Evolutionary conservation across 2,329 filamentous ascomycete species (phyloP).

Genomic region (Neonectria punicea): DNA sequence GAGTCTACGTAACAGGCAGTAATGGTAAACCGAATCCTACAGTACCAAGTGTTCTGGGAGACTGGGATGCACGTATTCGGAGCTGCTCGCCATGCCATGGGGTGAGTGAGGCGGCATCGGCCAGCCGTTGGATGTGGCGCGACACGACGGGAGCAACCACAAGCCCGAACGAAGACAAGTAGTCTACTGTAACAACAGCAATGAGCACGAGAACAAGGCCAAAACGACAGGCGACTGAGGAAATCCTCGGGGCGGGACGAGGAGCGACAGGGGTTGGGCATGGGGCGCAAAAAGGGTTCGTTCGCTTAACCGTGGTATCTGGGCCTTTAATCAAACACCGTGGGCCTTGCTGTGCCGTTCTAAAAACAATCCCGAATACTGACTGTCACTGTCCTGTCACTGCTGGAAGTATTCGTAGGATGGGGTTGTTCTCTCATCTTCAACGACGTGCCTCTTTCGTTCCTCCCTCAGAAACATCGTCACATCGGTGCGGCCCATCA

Average conservation of each 20-base stretch:
- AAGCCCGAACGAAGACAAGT: not conserved
- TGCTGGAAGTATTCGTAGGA: no score
- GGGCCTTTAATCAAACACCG: slow-evolving; percentile 23
- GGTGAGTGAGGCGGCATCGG: slow-evolving; percentile 4
- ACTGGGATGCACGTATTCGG: not conserved
- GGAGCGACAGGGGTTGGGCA: slow-evolving; percentile 7
- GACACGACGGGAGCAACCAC: slow-evolving; percentile 14
- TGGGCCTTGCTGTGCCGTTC: not conserved
- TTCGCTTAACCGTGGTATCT: slow-evolving; percentile 16
- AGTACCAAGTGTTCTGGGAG: not conserved
- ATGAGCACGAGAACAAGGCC: not conserved
- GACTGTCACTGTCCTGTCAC: not conserved
- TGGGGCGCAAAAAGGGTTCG: slow-evolving; percentile 18
- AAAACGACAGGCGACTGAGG: not conserved
- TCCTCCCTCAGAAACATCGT: not conserved
- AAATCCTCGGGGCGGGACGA: slow-evolving; percentile 13
- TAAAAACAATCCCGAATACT: not conserved
- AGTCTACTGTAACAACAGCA: not conserved
- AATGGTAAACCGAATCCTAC: not conserved
- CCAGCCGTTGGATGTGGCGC: slow-evolving; percentile 22
- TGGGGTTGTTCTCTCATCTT: not conserved
- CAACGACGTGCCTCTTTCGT: not conserved
- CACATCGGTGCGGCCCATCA: slow-evolving; percentile 1
- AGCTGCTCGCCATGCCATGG: slow-evolving; percentile 15
- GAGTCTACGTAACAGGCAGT: not conserved